Evolutionary conservation across 2,329 filamentous ascomycete species (phyloP).

Genomic region (Talaromyces sp.): DNA sequence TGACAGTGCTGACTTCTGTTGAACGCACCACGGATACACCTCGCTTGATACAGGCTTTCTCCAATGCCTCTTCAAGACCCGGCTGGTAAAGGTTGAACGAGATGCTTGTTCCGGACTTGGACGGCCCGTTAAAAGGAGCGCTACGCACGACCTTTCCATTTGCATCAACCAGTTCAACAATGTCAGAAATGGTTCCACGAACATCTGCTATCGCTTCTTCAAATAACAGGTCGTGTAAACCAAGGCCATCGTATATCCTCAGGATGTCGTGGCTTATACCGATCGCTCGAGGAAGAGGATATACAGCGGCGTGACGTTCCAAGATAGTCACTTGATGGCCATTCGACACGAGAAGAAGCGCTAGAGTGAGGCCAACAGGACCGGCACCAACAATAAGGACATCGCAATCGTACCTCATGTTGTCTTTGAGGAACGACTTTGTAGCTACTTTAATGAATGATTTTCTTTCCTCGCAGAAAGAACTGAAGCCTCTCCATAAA

Average conservation of each 20-base stretch:
- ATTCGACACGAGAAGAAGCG: background rate
- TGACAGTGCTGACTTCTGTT: background rate
- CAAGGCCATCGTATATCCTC: constrained; percentile 2
- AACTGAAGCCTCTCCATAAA: background rate
- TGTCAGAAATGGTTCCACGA: background rate
- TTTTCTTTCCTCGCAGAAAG: background rate
- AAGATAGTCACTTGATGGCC: background rate
- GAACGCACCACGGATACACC: background rate
- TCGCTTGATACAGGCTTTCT: background rate
- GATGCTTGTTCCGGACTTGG: background rate
- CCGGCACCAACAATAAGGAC: background rate
- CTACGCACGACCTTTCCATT: background rate
- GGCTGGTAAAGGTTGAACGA: background rate
- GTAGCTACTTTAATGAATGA: background rate
- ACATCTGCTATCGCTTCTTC: background rate
- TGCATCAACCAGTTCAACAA: background rate
- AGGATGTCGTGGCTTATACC: background rate
- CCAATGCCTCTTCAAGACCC: background rate
- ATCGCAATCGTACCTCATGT: background rate
- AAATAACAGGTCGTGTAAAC: background rate
- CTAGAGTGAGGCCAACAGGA: background rate
- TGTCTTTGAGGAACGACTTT: background rate
- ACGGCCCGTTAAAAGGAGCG: background rate
- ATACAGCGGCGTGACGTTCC: background rate
- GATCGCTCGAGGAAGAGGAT: constrained; percentile 1